phyloP scores from a whole-genome alignment of 495 filamentous ascomycete species.

The Aspergillus asperescens region DNA sequence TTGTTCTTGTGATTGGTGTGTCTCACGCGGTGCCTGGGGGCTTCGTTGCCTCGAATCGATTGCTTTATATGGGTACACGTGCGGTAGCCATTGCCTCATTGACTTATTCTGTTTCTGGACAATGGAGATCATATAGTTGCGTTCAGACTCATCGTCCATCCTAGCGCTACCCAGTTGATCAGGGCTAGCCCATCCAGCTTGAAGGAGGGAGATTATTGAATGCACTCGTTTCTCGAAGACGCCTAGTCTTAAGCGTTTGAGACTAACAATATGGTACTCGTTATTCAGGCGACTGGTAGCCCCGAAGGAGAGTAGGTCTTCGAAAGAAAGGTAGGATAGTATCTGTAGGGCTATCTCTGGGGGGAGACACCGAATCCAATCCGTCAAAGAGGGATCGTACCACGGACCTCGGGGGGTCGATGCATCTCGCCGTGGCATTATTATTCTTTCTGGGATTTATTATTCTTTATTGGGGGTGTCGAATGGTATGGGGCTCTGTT shows the following conservation, averaged over 20 bases:
- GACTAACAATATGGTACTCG: conserved; percentile 24
- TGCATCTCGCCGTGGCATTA: neutral
- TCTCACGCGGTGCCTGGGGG: neutral
- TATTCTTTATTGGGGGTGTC: neutral
- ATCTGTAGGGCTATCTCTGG: conserved; percentile 32
- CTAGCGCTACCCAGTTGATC: conserved; percentile 7
- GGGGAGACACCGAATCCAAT: conserved; percentile 23
- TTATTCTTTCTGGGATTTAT: neutral
- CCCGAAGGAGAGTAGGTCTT: conserved; percentile 30
- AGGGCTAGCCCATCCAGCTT: conserved; percentile 25
- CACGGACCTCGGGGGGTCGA: neutral
- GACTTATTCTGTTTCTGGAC: conserved; percentile 11
- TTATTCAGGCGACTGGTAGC: conserved; percentile 29
- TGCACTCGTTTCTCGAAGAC: conserved; percentile 33
- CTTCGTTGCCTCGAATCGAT: conserved; percentile 2
- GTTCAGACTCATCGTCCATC: neutral
- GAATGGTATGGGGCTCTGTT: neutral
- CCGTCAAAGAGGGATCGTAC: conserved; percentile 9
- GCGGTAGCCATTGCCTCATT: neutral
- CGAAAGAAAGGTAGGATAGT: conserved; percentile 30
- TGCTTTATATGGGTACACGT: neutral
- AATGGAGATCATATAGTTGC: conserved; percentile 18
- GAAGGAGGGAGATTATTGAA: conserved; percentile 29
- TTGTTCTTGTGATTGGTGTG: conserved; percentile 14
- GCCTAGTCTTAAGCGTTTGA: conserved; percentile 26